Conservation (phyloP, 768 basidiomycete genomes). For the Mycena galericulata region DNA sequence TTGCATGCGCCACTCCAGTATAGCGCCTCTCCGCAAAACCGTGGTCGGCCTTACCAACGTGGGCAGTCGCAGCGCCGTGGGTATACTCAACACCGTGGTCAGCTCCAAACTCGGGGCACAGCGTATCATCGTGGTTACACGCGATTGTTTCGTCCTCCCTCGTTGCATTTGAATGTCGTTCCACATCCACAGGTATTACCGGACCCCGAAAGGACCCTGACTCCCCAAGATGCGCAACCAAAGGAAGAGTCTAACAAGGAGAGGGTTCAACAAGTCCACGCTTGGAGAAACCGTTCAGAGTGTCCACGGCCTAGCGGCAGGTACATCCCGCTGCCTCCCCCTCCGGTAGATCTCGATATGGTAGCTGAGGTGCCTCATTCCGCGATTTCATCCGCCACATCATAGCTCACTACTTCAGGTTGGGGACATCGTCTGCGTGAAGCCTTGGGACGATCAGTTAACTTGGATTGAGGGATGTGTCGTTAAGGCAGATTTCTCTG, state of each 20-base stretch:
- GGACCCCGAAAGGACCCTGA: conserved; percentile 17
- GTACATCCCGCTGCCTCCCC: neutral
- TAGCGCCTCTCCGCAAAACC: neutral
- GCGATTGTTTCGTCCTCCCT: neutral
- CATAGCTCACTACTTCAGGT: conserved; percentile 9
- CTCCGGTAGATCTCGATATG: conserved; percentile 1
- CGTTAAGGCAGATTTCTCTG: conserved; percentile 18
- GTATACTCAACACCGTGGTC: neutral
- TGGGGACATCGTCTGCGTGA: conserved; percentile 19
- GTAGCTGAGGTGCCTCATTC: neutral
- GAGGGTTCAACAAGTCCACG: neutral
- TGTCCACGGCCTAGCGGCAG: conserved; percentile 13
- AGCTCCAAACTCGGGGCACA: neutral
- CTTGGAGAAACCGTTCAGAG: conserved; percentile 6
- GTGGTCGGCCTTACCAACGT: neutral
- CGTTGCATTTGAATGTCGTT: neutral
- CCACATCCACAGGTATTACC: neutral
- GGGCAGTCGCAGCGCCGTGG: neutral
- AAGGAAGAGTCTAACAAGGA: neutral
- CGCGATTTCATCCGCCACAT: neutral
- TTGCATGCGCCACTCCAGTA: neutral
- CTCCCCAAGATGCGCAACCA: neutral
- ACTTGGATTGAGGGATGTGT: conserved; percentile 26
- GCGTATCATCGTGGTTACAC: neutral
- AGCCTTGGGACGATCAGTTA: conserved; percentile 14